Conservation (phyloP, 331 rosid species). For the Malus hybrid region DNA sequence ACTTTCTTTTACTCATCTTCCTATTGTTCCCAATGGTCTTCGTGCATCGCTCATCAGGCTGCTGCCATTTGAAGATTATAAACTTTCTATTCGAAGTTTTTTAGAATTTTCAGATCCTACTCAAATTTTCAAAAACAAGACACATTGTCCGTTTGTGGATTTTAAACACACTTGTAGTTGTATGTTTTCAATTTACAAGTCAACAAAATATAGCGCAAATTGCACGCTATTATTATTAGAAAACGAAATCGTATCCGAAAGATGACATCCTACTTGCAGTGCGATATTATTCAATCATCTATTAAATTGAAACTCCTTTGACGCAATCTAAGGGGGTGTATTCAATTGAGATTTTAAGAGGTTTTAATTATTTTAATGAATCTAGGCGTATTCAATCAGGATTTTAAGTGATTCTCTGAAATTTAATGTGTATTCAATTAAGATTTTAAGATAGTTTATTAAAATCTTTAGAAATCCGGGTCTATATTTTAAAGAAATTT, state of each 20-base stretch:
- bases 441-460: too few relatives aligned
- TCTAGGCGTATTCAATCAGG: too few relatives aligned
- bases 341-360: background rate
- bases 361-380: too few relatives aligned
- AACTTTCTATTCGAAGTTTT: background rate
- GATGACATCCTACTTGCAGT: background rate
- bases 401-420: too few relatives aligned
- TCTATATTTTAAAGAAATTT: too few relatives aligned
- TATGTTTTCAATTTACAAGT: background rate
- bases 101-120: background rate
- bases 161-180: too few relatives aligned
- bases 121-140: background rate
- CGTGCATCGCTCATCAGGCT: too few relatives aligned
- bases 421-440: too few relatives aligned
- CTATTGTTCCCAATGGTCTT: too few relatives aligned
- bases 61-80: too few relatives aligned
- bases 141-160: background rate
- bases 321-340: background rate
- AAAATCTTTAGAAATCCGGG: too few relatives aligned
- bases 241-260: background rate
- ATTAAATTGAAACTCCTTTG: background rate
- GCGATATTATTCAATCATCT: background rate
- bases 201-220: background rate
- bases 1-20: too few relatives aligned
- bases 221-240: background rate